phyloP scores from a whole-genome alignment of 257 asterid genomes.

The Penstemon davidsonii region DNA sequence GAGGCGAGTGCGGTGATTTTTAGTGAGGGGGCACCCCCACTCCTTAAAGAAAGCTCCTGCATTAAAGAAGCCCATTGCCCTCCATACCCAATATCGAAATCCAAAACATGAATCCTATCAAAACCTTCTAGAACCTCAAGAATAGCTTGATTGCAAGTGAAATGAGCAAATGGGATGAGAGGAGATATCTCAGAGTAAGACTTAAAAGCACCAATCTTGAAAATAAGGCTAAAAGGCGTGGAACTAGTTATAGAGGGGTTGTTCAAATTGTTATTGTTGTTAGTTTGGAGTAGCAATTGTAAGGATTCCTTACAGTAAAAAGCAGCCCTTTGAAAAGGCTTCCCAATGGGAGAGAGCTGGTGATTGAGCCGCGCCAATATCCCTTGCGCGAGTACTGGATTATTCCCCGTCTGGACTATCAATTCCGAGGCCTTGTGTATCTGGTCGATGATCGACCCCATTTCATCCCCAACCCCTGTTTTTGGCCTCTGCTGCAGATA shows the following conservation, averaged over 20 bases:
- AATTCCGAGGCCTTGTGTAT: slow-evolving; percentile 81
- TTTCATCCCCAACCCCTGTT: slow-evolving; percentile 48
- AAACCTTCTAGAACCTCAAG: slow-evolving; percentile 79
- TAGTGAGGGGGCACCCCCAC: slow-evolving; percentile 59
- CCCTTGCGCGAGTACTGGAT: slow-evolving; percentile 88
- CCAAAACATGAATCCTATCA: slow-evolving; percentile 69
- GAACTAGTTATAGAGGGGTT: slow-evolving; percentile 27
- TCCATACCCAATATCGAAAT: slow-evolving; percentile 92
- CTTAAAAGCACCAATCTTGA: slow-evolving; percentile 85
- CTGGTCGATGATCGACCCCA: slow-evolving; percentile 70
- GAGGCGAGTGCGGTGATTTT: slow-evolving; percentile 82
- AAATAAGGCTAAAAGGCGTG: slow-evolving; percentile 70
- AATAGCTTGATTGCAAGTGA: slow-evolving; percentile 85
- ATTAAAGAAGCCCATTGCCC: slow-evolving; percentile 96
- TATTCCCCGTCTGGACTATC: slow-evolving; percentile 68
- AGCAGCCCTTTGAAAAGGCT: slow-evolving; percentile 93
- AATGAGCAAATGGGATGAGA: slow-evolving; percentile 73
- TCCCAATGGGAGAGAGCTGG: slow-evolving; percentile 89
- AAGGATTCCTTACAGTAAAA: slow-evolving; percentile 86
- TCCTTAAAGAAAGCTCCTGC: slow-evolving; percentile 84
- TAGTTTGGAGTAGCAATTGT: slow-evolving; percentile 52
- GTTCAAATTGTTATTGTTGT: slow-evolving; percentile 27
- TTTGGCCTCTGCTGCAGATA: slow-evolving; percentile 57
- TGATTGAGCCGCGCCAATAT: slow-evolving; percentile 99
- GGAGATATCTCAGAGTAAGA: slow-evolving; percentile 92